These are phyloP conservation scores for Aspergillus sclerotiicarbonarius DNA, from an alignment of 495 filamentous ascomycete species.

Conservation along the genomic window DNA sequence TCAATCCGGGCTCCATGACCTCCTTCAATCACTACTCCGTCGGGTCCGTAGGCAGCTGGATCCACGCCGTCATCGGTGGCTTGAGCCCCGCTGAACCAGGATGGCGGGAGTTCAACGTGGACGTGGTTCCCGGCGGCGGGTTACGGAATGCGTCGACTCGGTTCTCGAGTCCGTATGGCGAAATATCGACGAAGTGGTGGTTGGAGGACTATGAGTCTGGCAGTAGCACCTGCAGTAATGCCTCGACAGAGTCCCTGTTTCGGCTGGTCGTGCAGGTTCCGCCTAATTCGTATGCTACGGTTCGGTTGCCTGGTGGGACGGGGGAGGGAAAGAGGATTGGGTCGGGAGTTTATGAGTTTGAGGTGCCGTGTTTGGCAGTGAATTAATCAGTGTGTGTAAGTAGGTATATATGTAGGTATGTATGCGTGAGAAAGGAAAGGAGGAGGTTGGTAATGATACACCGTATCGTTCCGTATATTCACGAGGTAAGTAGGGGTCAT, in stretches of 20 bases:
- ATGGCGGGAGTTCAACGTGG: conserved; percentile 27
- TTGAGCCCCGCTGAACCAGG: conserved; percentile 24
- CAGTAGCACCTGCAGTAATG: not conserved
- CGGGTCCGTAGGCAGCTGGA: conserved; percentile 38
- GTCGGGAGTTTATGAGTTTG: conserved; percentile 19
- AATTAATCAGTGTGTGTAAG: too few relatives aligned
- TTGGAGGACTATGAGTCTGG: not conserved
- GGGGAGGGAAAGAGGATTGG: conserved; percentile 17
- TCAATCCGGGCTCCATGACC: conserved; percentile 56
- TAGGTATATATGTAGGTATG: too few relatives aligned
- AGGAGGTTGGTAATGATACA: too few relatives aligned
- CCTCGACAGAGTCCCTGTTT: conserved; percentile 12
- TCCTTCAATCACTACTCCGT: conserved; percentile 56
- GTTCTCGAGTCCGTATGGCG: conserved; percentile 31
- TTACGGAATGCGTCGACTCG: conserved; percentile 20
- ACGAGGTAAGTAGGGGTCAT: not conserved
- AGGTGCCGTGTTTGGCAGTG: not conserved
- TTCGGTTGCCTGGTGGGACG: conserved; percentile 21
- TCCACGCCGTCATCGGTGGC: conserved; percentile 29
- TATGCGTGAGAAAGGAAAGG: too few relatives aligned
- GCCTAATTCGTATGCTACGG: conserved; percentile 26
- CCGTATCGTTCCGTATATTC: not conserved
- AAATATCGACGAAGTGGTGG: conserved; percentile 24
- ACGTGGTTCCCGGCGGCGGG: conserved; percentile 27
- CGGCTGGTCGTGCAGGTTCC: conserved; percentile 26